Evolutionary conservation across 1,284 basidiomycete species (phyloP).

Genomic region (Tilletia indica): DNA sequence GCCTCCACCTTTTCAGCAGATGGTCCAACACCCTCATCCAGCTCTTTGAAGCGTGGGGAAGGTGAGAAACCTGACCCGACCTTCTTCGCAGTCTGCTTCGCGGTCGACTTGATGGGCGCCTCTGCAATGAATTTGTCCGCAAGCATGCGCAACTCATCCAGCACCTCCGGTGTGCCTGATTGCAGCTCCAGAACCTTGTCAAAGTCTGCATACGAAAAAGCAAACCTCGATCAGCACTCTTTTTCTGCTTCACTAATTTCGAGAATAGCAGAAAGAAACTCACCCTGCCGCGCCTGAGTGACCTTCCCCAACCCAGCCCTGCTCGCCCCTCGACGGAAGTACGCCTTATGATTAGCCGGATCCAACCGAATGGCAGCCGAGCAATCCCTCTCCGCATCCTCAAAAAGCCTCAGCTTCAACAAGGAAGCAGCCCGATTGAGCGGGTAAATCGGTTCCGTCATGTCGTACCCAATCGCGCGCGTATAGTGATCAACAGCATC

Average conservation of each 20-base stretch:
- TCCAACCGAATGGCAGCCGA: slow-evolving; percentile 24
- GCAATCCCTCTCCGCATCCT: slow-evolving; percentile 31
- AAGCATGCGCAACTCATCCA: slow-evolving; percentile 24
- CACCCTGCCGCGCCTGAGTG: slow-evolving; percentile 22
- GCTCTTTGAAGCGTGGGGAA: background rate
- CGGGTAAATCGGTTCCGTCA: slow-evolving; percentile 29
- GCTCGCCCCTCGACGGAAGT: slow-evolving; percentile 28
- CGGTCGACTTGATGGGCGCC: background rate
- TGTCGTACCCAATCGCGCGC: slow-evolving; percentile 29
- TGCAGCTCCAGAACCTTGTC: slow-evolving; percentile 26
- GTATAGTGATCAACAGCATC: slow-evolving; percentile 31
- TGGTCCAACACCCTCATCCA: background rate
- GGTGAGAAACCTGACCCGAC: background rate
- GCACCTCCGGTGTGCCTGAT: slow-evolving; percentile 17
- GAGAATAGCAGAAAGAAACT: background rate
- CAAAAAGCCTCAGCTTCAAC: slow-evolving; percentile 27
- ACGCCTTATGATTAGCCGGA: slow-evolving; percentile 30
- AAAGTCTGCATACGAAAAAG: slow-evolving; percentile 19
- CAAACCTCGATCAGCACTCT: background rate
- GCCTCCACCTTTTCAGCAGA: background rate
- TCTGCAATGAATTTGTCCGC: slow-evolving; percentile 19
- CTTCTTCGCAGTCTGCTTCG: background rate
- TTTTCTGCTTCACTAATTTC: background rate
- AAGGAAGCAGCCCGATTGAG: slow-evolving; percentile 31
- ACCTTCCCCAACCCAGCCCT: slow-evolving; percentile 22